Percentiles rank a stretch among this genome's conserved stretches.
Conservation (phyloP, 768 basidiomycete genomes). For the Auriscalpium vulgare region DNA sequence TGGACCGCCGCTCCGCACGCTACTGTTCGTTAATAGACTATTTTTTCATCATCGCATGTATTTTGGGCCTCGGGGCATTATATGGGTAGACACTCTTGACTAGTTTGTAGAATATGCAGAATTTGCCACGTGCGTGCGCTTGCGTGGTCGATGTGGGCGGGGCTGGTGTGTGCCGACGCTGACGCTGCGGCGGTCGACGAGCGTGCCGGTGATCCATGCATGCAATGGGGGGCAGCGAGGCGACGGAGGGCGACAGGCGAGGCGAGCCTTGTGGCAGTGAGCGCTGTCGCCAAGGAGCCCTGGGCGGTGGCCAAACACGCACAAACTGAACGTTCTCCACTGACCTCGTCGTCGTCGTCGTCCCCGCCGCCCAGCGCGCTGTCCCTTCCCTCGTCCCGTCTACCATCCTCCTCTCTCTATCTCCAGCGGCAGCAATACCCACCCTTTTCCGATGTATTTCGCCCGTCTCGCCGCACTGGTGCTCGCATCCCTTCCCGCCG, state of each 20-base stretch:
- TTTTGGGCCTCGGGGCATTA: not conserved
- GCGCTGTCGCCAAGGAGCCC: no score
- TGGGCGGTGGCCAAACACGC: slow-evolving; percentile 8
- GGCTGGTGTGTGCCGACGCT: no score
- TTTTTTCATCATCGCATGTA: not conserved
- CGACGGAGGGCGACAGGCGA: no score
- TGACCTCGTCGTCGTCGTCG: slow-evolving; percentile 8
- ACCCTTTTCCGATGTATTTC: slow-evolving; percentile 10
- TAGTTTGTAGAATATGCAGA: not conserved
- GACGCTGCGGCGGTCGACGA: no score
- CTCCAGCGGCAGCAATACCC: slow-evolving; percentile 14
- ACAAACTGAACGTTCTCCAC: slow-evolving; percentile 10
- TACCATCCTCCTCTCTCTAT: slow-evolving; percentile 6
- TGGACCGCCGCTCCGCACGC: slow-evolving; percentile 7
- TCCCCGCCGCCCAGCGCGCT: slow-evolving; percentile 6
- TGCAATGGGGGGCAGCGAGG: no score
- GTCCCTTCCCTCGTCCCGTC: slow-evolving; percentile 14
- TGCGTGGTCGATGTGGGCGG: no score
- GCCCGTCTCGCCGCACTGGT: slow-evolving; percentile 21
- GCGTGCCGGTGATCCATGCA: no score
- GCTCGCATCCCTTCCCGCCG: slow-evolving; percentile 24
- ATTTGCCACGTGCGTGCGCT: not conserved
- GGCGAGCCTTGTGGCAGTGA: no score
- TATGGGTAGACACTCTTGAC: not conserved
- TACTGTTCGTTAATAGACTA: slow-evolving; percentile 1